Conservation (phyloP, 2,329 filamentous ascomycete genomes). For the Diaporthe helianthi region DNA sequence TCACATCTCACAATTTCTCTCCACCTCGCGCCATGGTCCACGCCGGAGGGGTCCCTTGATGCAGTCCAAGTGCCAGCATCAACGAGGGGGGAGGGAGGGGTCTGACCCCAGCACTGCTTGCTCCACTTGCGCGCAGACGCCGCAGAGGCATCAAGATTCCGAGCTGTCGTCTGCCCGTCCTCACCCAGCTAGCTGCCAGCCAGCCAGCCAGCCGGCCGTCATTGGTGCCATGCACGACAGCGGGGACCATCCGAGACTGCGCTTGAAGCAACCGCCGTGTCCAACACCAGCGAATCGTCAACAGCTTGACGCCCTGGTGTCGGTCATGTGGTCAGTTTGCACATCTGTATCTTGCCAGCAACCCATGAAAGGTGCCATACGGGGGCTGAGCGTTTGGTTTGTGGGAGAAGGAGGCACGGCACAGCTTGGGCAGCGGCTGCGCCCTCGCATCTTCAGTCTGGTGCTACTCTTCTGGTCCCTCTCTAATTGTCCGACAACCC, state of each 20-base stretch:
- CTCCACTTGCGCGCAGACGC: conserved; percentile 23
- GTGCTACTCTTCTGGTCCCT: conserved; percentile 11
- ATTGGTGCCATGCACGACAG: conserved; percentile 21
- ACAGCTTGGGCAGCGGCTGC: conserved; percentile 6
- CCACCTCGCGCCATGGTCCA: conserved; percentile 19
- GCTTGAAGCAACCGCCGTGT: background rate
- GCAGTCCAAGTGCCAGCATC: conserved; percentile 27
- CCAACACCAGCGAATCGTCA: conserved; percentile 6
- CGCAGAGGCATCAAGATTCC: conserved; percentile 22
- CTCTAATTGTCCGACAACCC: background rate
- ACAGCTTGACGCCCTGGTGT: background rate
- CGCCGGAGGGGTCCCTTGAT: conserved; percentile 28
- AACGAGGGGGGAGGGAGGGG: conserved; percentile 6
- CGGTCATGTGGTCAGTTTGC: conserved; percentile 20
- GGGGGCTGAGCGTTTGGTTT: conserved; percentile 19
- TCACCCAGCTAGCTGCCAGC: background rate
- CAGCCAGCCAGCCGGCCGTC: background rate
- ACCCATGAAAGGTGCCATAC: conserved; percentile 8
- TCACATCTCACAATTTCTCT: conserved; percentile 19
- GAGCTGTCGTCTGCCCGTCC: conserved; percentile 21
- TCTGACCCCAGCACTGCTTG: conserved; percentile 24
- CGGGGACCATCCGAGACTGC: conserved; percentile 24
- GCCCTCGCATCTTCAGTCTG: conserved; percentile 8
- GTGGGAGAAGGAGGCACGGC: conserved; percentile 18
- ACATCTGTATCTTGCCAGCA: conserved; percentile 21